A percentile compares a stretch with the other conserved stretches of the same genome.
Evolutionary conservation across 257 asterid genomes (phyloP).

Genomic region (Handroanthus guayacan): DNA sequence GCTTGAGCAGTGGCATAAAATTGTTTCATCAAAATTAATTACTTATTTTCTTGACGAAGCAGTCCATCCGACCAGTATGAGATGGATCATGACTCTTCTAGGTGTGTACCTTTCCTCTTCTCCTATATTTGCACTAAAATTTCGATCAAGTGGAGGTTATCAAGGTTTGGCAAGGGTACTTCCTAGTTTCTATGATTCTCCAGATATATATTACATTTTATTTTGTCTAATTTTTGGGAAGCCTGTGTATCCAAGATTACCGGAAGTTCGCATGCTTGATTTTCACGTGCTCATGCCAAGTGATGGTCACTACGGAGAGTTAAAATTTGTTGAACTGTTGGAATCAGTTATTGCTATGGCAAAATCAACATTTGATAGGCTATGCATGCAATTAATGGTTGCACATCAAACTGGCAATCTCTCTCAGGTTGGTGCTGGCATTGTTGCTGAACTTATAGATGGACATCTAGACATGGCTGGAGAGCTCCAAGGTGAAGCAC

Average conservation of each 20-base stretch:
- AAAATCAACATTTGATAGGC: slow-evolving; percentile 93
- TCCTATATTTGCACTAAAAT: slow-evolving; percentile 89
- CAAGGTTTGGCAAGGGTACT: slow-evolving; percentile 94
- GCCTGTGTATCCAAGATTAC: slow-evolving; percentile 97
- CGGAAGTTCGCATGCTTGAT: slow-evolving; percentile 98
- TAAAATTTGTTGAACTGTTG: slow-evolving; percentile 82
- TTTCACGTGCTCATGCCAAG: slow-evolving; percentile 97
- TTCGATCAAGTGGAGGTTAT: slow-evolving; percentile 96
- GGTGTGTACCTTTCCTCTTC: slow-evolving; percentile 98
- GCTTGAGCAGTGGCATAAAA: slow-evolving; percentile 99
- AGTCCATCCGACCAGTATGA: slow-evolving; percentile 99
- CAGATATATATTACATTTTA: slow-evolving; percentile 93
- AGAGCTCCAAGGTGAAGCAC: slow-evolving; percentile 99
- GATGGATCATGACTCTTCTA: slow-evolving; percentile 99
- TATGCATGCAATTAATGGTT: slow-evolving; percentile 79
- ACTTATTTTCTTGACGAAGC: slow-evolving; percentile 96
- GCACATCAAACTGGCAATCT: slow-evolving; percentile 87
- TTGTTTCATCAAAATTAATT: slow-evolving; percentile 88
- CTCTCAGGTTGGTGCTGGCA: slow-evolving; percentile 90
- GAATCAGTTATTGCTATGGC: slow-evolving; percentile 97
- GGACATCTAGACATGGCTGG: slow-evolving; percentile 84
- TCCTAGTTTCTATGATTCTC: slow-evolving; percentile 96
- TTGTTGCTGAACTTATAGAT: slow-evolving; percentile 91
- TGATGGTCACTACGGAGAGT: slow-evolving; percentile 75
- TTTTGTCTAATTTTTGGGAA: slow-evolving; percentile 95